Evolutionary conservation across 495 filamentous ascomycete species (phyloP), one percentile per base, ranked within the genome.

Genomic region (Tirmania nivea): DNA sequence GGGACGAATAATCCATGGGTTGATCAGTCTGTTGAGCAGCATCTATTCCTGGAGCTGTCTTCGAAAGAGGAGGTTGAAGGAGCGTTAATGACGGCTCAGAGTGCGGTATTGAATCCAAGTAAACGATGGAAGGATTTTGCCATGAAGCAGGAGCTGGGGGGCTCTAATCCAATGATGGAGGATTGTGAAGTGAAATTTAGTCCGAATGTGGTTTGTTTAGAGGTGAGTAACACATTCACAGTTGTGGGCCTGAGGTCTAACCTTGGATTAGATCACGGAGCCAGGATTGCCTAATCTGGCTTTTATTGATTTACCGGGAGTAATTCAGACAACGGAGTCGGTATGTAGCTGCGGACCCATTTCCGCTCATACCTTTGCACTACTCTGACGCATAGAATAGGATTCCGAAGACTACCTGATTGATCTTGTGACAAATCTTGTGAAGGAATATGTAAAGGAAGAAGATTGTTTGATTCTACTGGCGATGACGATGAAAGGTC

Each of bases 131-230:
- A 54, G 0, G 52, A 60, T 1, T 65, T 58, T 51, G 51, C 52
- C 8, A 34, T 21, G 4, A 47, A 49, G 4, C 37, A 58, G 4
- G 34, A 16, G 7, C 51, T 54, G 20, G 31, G 37, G 8, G 37
- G 49, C 6, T 54, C 48, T 21, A 14, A 52, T 19, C 11, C n/a
- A 9, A 39, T n/a, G 1, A 56, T 63, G n/a, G 59, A 56, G 16
- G 54, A 61, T n/a, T 60, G 63, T 35, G 62, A 65, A 34, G 59
- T 67, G 0, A 66, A 67, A 50, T 66, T 66, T 50, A 66, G 63
- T 20, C 64, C 64, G 10, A 66, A 66, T 53, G 60, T 66, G 25
- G 65, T 66, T 35, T 64, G 62, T 35, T 57, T 66, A 57, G 61
- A 66, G 51, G 63, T 65, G 48, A 37, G 57, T 35, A 31, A 17